Conservation (phyloP, 1,284 basidiomycete genomes). For the Apiotrichum akiyoshidainum region DNA sequence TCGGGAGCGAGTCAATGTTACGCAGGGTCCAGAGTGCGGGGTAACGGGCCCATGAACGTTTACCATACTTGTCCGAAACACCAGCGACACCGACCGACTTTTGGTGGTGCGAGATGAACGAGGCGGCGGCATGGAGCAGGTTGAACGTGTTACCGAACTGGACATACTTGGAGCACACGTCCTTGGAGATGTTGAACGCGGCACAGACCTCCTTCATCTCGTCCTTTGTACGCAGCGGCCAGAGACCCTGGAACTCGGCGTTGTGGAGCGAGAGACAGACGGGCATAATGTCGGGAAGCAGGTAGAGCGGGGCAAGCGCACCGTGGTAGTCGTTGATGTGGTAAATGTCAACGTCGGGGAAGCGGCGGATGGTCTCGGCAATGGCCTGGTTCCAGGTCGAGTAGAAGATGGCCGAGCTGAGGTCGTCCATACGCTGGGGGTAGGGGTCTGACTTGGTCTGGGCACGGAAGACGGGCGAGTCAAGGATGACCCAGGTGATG, state of each 20-base stretch:
- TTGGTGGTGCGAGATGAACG: slow-evolving; percentile 85
- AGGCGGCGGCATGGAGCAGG: slow-evolving; percentile 82
- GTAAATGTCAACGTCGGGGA: slow-evolving; percentile 76
- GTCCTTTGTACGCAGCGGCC: slow-evolving; percentile 90
- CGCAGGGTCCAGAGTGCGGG: slow-evolving; percentile 90
- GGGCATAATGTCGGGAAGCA: slow-evolving; percentile 82
- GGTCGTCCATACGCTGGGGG: slow-evolving; percentile 91
- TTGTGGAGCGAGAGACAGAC: slow-evolving; percentile 90
- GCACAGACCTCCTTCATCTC: slow-evolving; percentile 97
- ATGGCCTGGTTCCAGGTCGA: slow-evolving; percentile 96
- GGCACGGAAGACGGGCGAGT: slow-evolving; percentile 89
- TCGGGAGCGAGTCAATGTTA: slow-evolving; percentile 88
- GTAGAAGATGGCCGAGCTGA: slow-evolving; percentile 92
- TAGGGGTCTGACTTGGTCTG: slow-evolving; percentile 92
- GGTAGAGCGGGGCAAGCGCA: slow-evolving; percentile 80
- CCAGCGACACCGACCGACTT: slow-evolving; percentile 88
- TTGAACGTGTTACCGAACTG: slow-evolving; percentile 97
- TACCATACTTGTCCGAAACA: slow-evolving; percentile 90
- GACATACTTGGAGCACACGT: slow-evolving; percentile 88
- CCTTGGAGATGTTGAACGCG: slow-evolving; percentile 92
- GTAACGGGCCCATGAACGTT: slow-evolving; percentile 90
- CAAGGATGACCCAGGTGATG: slow-evolving; percentile 87
- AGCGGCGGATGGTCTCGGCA: slow-evolving; percentile 76
- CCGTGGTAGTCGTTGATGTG: slow-evolving; percentile 77
- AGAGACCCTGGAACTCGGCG: slow-evolving; percentile 91